phyloP scores from a whole-genome alignment of 202 grass and related monocot species.

The Carex arenaria region DNA sequence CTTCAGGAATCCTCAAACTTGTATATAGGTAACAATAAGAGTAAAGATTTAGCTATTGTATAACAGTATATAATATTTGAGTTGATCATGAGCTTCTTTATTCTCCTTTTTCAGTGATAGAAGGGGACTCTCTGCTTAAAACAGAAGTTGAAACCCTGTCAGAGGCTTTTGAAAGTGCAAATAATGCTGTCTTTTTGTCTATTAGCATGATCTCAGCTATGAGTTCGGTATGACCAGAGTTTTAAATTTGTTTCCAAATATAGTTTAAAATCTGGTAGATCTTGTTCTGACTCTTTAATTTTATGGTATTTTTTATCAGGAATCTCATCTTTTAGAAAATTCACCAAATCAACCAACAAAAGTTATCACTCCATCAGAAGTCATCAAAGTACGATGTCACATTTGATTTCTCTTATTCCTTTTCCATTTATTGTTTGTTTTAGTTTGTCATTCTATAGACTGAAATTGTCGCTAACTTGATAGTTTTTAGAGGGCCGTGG shows the following conservation, averaged over 20 bases:
- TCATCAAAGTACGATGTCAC: constrained; percentile 49
- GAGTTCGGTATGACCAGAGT: constrained; percentile 63
- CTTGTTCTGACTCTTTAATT: constrained; percentile 13
- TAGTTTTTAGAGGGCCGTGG: constrained; percentile 68
- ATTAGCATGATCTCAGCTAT: constrained; percentile 82
- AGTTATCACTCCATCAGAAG: constrained; percentile 57
- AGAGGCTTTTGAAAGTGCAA: constrained; percentile 94
- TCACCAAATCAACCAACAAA: constrained; percentile 53
- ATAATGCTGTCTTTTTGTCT: constrained; percentile 79
- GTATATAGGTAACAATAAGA: constrained; percentile 66
- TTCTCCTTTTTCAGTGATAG: constrained; percentile 56
- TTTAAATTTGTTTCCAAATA: constrained; percentile 6
- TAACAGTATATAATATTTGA: constrained; percentile 16
- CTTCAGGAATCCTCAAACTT: constrained; percentile 69
- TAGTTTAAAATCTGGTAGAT: constrained; percentile 25
- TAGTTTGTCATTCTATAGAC: constrained; percentile 10
- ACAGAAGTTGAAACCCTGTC: constrained; percentile 85
- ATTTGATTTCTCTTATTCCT: constrained; percentile 7
- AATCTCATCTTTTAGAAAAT: constrained; percentile 49
- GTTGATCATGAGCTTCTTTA: constrained; percentile 14
- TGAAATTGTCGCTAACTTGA: constrained; percentile 30
- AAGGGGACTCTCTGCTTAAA: constrained; percentile 87
- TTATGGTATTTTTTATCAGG: constrained; percentile 41
- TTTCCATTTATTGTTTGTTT: constrained; percentile 16
- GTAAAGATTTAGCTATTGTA: background rate